These are phyloP conservation scores for Thozetella sp. DNA, from an alignment of 495 filamentous ascomycete genomes.

Conservation along the genomic window DNA sequence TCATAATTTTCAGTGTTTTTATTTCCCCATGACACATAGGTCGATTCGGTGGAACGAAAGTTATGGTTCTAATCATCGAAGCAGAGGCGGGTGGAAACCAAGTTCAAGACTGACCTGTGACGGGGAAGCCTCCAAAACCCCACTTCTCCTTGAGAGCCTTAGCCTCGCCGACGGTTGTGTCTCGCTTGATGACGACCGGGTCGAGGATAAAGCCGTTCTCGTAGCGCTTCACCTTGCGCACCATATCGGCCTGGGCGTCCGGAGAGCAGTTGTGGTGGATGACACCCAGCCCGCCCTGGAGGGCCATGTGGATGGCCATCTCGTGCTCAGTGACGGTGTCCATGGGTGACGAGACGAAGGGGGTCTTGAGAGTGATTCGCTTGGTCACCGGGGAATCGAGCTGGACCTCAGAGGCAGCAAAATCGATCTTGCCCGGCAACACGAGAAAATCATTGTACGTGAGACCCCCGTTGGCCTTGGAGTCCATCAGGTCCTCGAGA, in stretches of 20 bases:
- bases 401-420: slow-evolving; percentile 85
- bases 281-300: slow-evolving; percentile 93
- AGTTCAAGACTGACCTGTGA: slow-evolving; percentile 78
- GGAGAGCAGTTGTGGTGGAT: slow-evolving; percentile 99
- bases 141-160: slow-evolving; percentile 94
- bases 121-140: slow-evolving; percentile 98
- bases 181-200: slow-evolving; percentile 87
- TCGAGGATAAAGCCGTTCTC: slow-evolving; percentile 99
- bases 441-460: slow-evolving; percentile 73
- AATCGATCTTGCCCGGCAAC: slow-evolving; percentile 65
- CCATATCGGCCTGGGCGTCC: slow-evolving; percentile 97
- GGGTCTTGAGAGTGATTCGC: slow-evolving; percentile 90
- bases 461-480: slow-evolving; percentile 83
- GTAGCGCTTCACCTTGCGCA: slow-evolving; percentile 97
- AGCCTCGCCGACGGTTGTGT: slow-evolving; percentile 87
- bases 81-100: slow-evolving; percentile 15
- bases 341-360: slow-evolving; percentile 97
- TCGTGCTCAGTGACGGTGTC: slow-evolving; percentile 98
- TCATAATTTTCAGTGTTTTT: slow-evolving; percentile 44
- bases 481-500: slow-evolving; percentile 80
- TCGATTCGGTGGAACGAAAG: slow-evolving; percentile 99
- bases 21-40: slow-evolving; percentile 83
- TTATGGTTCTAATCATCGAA: slow-evolving; percentile 87
- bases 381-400: slow-evolving; percentile 93
- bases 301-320: slow-evolving; percentile 99